phyloP scores from a whole-genome alignment of 164 flowering plant genomes.

The Annona cherimola region DNA sequence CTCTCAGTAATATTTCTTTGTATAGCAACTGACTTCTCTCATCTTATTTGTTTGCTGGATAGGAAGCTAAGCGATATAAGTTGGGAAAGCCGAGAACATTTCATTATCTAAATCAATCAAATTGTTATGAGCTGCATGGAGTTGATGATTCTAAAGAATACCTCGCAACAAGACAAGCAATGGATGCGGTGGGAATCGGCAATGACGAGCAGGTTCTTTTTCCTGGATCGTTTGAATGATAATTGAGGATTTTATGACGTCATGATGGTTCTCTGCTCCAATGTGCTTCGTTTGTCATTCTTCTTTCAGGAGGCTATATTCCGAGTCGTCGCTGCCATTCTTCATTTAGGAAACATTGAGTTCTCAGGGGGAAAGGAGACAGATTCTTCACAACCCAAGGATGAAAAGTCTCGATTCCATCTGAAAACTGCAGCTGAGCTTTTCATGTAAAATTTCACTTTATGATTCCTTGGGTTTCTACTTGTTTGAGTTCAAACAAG shows the following conservation, averaged over 20 bases:
- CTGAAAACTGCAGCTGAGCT: conserved; percentile 78
- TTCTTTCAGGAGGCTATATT: too few relatives aligned
- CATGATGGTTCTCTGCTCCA: too few relatives aligned
- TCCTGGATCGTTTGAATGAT: too few relatives aligned
- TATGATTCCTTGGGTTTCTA: not conserved
- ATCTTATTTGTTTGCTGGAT: too few relatives aligned
- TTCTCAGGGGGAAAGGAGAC: conserved; percentile 61
- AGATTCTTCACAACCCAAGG: conserved; percentile 81
- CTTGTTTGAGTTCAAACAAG: not conserved
- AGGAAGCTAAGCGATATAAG: conserved; percentile 67
- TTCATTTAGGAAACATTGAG: conserved; percentile 81
- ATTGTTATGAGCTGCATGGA: conserved; percentile 67
- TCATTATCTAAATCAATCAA: conserved; percentile 83
- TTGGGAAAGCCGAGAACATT: conserved; percentile 66
- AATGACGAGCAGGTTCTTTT: conserved; percentile 60
- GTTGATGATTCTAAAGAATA: conserved; percentile 75
- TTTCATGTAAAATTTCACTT: conserved; percentile 41
- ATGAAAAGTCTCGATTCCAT: conserved; percentile 70
- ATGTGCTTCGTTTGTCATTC: too few relatives aligned
- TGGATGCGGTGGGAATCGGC: conserved; percentile 81
- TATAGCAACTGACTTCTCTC: too few relatives aligned
- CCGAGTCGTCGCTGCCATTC: conserved; percentile 80
- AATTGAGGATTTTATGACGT: too few relatives aligned
- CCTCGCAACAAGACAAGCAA: conserved; percentile 70
- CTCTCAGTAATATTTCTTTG: not conserved